Percentiles rank a stretch among this genome's conserved stretches.
These are phyloP conservation scores for Stephania japonica DNA, from an alignment of 164 flowering plant genomes.

Conservation along the genomic window DNA sequence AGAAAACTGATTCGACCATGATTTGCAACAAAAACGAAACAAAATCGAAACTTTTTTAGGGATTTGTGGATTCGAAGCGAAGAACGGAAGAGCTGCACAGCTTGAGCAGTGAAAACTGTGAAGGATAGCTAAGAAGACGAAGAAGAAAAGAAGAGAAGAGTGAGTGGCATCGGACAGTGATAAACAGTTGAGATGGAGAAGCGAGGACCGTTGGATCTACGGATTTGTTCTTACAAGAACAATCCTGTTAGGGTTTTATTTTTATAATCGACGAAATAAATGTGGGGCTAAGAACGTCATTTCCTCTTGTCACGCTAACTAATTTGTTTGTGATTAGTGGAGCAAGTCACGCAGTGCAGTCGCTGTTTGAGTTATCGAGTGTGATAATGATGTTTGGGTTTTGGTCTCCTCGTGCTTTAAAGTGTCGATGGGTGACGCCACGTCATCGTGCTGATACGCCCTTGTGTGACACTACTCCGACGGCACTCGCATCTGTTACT, in stretches of 20 bases:
- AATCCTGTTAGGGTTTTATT: slow-evolving; percentile 52
- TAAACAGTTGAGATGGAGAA: background rate
- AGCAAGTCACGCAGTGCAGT: too few species aligned
- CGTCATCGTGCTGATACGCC: background rate
- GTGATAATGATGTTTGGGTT: background rate
- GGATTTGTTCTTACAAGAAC: slow-evolving; percentile 37
- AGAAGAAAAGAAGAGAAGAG: slow-evolving; percentile 2
- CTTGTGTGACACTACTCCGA: too few species aligned
- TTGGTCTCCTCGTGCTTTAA: background rate
- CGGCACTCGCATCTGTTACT: background rate
- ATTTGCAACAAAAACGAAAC: background rate
- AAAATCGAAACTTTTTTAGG: background rate
- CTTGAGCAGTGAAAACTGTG: too few species aligned
- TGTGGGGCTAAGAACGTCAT: background rate
- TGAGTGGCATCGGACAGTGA: slow-evolving; percentile 2
- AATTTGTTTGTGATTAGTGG: too few species aligned
- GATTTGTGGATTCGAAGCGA: background rate
- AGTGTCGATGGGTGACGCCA: background rate
- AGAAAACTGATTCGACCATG: slow-evolving; percentile 12
- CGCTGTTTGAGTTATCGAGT: too few species aligned
- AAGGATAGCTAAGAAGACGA: too few species aligned
- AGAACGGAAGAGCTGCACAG: background rate
- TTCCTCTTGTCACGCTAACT: background rate
- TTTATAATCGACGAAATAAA: background rate
- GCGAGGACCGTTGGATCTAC: slow-evolving; percentile 18